Evolutionary conservation across 176 grass and related monocot species (phyloP).

Genomic region (Bromus sterilis): DNA sequence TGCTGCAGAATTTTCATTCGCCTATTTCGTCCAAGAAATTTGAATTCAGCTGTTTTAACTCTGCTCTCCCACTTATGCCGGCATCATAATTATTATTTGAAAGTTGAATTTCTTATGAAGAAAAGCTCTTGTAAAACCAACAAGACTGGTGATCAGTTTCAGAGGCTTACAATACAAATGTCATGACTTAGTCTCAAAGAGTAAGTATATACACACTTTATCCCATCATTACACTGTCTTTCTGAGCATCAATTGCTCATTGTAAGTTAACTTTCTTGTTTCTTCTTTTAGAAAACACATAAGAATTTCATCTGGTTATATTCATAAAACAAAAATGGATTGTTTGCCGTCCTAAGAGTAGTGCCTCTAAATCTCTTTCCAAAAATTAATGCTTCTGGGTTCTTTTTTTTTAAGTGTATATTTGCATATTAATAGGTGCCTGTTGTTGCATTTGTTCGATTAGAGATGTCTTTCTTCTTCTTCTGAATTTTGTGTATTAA

Average conservation of each 20-base stretch:
- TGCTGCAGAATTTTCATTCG: slow-evolving; percentile 83
- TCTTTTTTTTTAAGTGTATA: background rate
- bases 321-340: background rate
- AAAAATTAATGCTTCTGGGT: background rate
- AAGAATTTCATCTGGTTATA: background rate
- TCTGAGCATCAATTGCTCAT: background rate
- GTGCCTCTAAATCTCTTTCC: background rate
- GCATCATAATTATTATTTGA: slow-evolving; percentile 9
- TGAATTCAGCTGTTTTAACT: background rate
- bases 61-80: background rate
- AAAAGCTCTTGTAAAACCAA: slow-evolving; percentile 74
- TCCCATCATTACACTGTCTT: background rate
- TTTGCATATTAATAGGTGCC: no score
- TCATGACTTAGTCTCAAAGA: slow-evolving; percentile 86
- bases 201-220: slow-evolving; percentile 40
- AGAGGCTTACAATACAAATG: slow-evolving; percentile 59
- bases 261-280: background rate
- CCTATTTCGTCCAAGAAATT: slow-evolving; percentile 97
- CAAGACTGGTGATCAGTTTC: slow-evolving; percentile 48
- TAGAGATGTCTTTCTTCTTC: no score
- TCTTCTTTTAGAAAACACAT: background rate
- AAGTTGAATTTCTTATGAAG: slow-evolving; percentile 43
- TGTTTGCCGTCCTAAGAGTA: background rate
- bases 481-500: no score
- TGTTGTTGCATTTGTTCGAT: no score